Conservation (phyloP, 768 basidiomycete species). For the Suillus variegatus region DNA sequence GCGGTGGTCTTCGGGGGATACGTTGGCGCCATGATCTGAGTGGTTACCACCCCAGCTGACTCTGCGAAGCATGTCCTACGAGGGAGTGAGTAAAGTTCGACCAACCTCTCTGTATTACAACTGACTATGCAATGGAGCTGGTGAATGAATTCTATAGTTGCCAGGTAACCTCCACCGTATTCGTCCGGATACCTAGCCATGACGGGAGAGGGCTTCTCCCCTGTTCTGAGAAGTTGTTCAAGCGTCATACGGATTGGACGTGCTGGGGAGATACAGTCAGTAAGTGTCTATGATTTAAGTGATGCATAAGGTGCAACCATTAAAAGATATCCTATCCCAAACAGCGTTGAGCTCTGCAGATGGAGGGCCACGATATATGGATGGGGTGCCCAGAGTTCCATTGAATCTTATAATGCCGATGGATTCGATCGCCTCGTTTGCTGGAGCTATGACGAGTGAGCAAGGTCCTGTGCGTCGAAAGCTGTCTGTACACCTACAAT, state of each 20-base stretch:
- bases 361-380: not conserved
- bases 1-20: not conserved
- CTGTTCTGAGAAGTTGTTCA: not conserved
- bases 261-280: not conserved
- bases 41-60: not conserved
- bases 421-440: not conserved
- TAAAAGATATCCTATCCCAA: not conserved
- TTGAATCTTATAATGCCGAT: not conserved
- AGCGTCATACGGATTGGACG: not conserved
- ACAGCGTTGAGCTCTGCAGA: not conserved
- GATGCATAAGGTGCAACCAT: not conserved
- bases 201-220: not conserved
- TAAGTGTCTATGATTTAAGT: not conserved
- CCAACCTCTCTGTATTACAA: not conserved
- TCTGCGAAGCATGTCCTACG: not conserved
- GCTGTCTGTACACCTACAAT: not conserved
- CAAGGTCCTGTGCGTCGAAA: not conserved
- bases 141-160: not conserved
- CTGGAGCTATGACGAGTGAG: not conserved
- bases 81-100: not conserved
- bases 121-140: not conserved
- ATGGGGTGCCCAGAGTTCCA: not conserved
- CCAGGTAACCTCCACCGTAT: not conserved
- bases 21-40: not conserved
- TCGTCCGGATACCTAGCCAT: not conserved